A percentile compares a stretch with the other conserved stretches of the same genome.
Evolutionary conservation across 352 stramenopile genomes (phyloP).

Genomic region (Pythium biforme): DNA sequence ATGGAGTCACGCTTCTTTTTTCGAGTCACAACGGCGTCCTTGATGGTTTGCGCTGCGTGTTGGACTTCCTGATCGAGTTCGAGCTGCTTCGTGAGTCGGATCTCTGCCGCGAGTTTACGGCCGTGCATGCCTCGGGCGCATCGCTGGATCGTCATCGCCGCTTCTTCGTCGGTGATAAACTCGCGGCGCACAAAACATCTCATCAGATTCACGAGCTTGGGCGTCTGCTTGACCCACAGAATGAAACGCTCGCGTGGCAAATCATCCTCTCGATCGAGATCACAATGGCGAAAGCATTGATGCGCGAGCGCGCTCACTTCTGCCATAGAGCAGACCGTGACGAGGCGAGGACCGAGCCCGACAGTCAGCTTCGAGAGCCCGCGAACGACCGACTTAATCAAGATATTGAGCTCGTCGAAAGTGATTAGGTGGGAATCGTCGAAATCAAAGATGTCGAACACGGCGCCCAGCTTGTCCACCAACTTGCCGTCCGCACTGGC

Average conservation of each 20-base stretch:
- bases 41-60: slow-evolving; percentile 57
- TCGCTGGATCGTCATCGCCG: slow-evolving; percentile 49
- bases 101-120: slow-evolving; percentile 42
- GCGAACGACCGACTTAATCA: slow-evolving; percentile 68
- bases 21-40: slow-evolving; percentile 58
- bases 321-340: slow-evolving; percentile 53
- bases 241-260: slow-evolving; percentile 50
- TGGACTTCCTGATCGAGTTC: slow-evolving; percentile 55
- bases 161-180: slow-evolving; percentile 56
- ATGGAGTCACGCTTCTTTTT: slow-evolving; percentile 68
- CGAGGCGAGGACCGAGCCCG: slow-evolving; percentile 53
- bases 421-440: slow-evolving; percentile 63
- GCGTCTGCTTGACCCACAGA: slow-evolving; percentile 62
- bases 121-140: slow-evolving; percentile 56
- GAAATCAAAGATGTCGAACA: slow-evolving; percentile 82
- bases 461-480: slow-evolving; percentile 51
- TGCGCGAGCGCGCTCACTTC: slow-evolving; percentile 56
- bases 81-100: slow-evolving; percentile 52
- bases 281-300: slow-evolving; percentile 64
- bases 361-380: slow-evolving; percentile 67
- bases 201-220: slow-evolving; percentile 70
- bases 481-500: slow-evolving; percentile 49
- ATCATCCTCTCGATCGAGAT: slow-evolving; percentile 69
- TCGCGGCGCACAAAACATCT: slow-evolving; percentile 71
- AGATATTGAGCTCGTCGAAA: slow-evolving; percentile 71